Conservation (phyloP, 495 filamentous ascomycete species). For the Aspergillus egyptiacus region DNA sequence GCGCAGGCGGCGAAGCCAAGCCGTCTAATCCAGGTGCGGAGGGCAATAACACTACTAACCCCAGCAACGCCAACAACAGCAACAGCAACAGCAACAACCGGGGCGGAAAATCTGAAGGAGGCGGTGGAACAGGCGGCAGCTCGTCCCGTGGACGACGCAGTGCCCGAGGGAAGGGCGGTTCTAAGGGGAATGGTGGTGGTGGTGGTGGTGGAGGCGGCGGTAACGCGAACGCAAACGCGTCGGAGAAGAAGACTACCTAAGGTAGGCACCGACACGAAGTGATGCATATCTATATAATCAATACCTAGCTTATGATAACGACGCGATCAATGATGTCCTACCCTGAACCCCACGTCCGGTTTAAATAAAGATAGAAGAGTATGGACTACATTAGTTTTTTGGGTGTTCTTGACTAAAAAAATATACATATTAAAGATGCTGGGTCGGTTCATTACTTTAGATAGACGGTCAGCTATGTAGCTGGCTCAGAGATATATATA, state of each 20-base stretch:
- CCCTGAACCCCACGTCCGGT: no score
- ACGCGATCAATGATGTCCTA: no score
- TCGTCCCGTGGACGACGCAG: slow-evolving; percentile 35
- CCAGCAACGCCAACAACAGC: not conserved
- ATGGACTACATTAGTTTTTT: no score
- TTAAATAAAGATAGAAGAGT: no score
- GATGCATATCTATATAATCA: no score
- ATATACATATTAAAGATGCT: no score
- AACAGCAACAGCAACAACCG: slow-evolving; percentile 6
- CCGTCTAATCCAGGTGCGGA: slow-evolving; percentile 1
- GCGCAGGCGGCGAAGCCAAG: slow-evolving; percentile 33
- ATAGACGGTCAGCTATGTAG: no score
- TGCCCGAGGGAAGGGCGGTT: slow-evolving; percentile 28
- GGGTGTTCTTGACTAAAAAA: no score
- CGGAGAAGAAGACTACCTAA: slow-evolving; percentile 18
- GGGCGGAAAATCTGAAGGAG: slow-evolving; percentile 28
- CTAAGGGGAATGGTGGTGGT: slow-evolving; percentile 15
- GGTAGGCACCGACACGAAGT: slow-evolving; percentile 19
- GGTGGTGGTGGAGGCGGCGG: slow-evolving; percentile 5
- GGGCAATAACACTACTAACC: not conserved
- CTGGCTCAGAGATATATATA: no score
- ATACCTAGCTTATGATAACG: no score
- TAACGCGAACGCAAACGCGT: slow-evolving; percentile 10
- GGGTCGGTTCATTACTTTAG: no score
- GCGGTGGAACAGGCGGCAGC: slow-evolving; percentile 34